These are phyloP conservation scores for Yamadazyma kitorensis DNA, from an alignment of 805 yeast species.

Conservation along the genomic window DNA sequence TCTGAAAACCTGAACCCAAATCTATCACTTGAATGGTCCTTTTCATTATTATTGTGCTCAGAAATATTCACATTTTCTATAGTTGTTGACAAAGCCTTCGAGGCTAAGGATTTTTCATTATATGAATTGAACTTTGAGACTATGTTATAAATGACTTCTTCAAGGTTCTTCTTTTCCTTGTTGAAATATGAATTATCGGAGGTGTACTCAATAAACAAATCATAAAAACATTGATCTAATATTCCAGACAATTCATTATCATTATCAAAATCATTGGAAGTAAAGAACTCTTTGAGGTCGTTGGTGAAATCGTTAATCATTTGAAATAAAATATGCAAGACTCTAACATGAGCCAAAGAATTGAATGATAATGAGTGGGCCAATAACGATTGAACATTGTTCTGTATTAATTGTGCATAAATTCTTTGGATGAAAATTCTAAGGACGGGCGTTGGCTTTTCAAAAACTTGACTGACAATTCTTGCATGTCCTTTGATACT, in stretches of 20 bases:
- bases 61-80: conserved; percentile 32
- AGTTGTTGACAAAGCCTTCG: conserved; percentile 30
- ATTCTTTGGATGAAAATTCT: conserved; percentile 70
- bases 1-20: conserved; percentile 34
- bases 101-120: conserved; percentile 34
- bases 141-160: conserved; percentile 45
- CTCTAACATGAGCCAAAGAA: conserved; percentile 70
- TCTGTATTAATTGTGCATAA: conserved; percentile 67
- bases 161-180: conserved; percentile 66
- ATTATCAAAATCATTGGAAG: conserved; percentile 44
- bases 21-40: conserved; percentile 18
- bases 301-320: conserved; percentile 58
- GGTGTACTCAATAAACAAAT: conserved; percentile 67
- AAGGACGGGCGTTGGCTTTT: conserved; percentile 64
- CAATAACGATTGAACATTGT: conserved; percentile 55
- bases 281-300: conserved; percentile 60
- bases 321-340: conserved; percentile 64
- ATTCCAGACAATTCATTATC: conserved; percentile 45
- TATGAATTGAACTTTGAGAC: conserved; percentile 43
- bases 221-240: conserved; percentile 71
- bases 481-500: conserved; percentile 71
- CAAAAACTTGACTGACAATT: conserved; percentile 71
- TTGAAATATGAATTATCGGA: conserved; percentile 67
- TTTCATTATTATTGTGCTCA: conserved; percentile 16
- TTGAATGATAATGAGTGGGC: conserved; percentile 62